These are phyloP conservation scores for Urtica urens DNA, from an alignment of 306 rosid genomes.

Conservation along the genomic window DNA sequence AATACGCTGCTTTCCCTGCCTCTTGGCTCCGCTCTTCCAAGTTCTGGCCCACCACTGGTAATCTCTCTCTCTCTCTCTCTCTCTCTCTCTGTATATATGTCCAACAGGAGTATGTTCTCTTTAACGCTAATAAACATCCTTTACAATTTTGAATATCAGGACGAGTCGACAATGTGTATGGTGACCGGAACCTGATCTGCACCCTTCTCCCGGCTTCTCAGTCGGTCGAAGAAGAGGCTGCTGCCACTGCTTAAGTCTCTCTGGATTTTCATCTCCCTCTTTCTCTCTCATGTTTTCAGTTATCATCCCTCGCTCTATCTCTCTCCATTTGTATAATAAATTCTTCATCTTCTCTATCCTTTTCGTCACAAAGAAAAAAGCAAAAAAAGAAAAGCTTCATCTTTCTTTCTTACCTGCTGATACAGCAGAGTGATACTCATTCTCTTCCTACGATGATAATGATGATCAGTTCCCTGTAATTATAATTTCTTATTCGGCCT, in stretches of 20 bases:
- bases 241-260: constrained; percentile 63
- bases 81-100: no score
- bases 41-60: constrained; percentile 97
- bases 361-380: background rate
- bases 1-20: constrained; percentile 95
- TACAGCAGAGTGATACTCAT: constrained; percentile 22
- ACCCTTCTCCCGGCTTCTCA: constrained; percentile 78
- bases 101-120: background rate
- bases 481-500: constrained; percentile 6
- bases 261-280: background rate
- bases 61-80: background rate
- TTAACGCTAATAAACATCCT: background rate
- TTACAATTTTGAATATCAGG: constrained; percentile 29
- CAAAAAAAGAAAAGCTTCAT: background rate
- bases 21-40: constrained; percentile 76
- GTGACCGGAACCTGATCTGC: constrained; percentile 97
- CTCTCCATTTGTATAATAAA: constrained; percentile 21
- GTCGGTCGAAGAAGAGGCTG: constrained; percentile 75
- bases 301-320: background rate
- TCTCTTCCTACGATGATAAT: constrained; percentile 10
- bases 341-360: constrained; percentile 12
- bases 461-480: constrained; percentile 18
- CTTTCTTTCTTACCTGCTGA: constrained; percentile 8
- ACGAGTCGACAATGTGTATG: constrained; percentile 82
- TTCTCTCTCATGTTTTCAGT: background rate